Evolutionary conservation across 2,329 filamentous ascomycete species (phyloP).

Genomic region (Cadophora malorum): DNA sequence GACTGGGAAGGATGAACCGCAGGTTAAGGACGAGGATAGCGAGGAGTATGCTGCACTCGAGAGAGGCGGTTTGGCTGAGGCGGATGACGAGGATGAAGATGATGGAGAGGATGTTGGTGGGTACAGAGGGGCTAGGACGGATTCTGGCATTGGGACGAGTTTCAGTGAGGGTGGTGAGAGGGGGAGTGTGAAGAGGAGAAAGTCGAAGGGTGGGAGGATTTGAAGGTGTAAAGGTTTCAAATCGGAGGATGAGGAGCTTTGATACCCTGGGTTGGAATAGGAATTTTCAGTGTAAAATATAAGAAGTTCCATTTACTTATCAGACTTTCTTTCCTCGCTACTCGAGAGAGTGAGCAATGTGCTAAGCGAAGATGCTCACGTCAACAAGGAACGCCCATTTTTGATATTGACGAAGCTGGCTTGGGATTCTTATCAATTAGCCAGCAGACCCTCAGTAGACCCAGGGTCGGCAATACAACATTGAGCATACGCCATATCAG

Average conservation of each 20-base stretch:
- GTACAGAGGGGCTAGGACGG: conserved; percentile 45
- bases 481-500: too few species aligned
- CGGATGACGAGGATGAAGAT: conserved; percentile 52
- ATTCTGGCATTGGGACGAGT: conserved; percentile 62
- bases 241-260: neutral
- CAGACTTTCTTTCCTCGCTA: too few species aligned
- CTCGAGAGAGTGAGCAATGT: neutral
- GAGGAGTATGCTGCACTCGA: conserved; percentile 38
- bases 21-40: conserved; percentile 37
- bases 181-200: conserved; percentile 39
- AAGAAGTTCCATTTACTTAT: neutral
- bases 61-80: conserved; percentile 47
- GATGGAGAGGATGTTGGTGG: conserved; percentile 54
- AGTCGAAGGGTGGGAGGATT: conserved; percentile 30
- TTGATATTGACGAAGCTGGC: too few species aligned
- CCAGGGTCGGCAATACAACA: too few species aligned
- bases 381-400: neutral
- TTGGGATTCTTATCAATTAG: too few species aligned
- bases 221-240: neutral
- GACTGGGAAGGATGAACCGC: conserved; percentile 35
- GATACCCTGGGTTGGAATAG: conserved; percentile 9
- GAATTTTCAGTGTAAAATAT: neutral
- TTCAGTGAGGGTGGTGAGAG: conserved; percentile 50
- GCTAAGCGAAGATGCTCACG: neutral
- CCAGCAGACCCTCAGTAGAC: too few species aligned